Percentiles rank a stretch among this genome's conserved stretches.
Evolutionary conservation across 495 filamentous ascomycete species (phyloP).

Genomic region (Aspergillus leporis): DNA sequence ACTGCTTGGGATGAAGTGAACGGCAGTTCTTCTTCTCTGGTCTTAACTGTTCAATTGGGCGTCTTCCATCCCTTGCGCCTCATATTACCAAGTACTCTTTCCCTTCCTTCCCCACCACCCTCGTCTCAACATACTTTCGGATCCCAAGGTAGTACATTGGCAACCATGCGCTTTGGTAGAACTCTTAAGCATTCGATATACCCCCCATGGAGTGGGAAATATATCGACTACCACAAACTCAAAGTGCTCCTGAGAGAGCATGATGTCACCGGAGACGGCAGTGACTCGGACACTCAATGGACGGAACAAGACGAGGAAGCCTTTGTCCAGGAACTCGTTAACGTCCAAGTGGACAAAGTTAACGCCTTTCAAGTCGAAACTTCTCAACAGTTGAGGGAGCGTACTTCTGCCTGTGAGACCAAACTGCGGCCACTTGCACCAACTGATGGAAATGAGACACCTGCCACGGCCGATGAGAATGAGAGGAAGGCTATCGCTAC

Average conservation of each 20-base stretch:
- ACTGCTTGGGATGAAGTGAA: not conserved
- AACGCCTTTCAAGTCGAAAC: slow-evolving; percentile 82
- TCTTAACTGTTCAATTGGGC: not conserved
- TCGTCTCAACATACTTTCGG: slow-evolving; percentile 8
- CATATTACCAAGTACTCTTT: not conserved
- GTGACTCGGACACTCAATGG: slow-evolving; percentile 63
- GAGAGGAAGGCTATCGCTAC: slow-evolving; percentile 57
- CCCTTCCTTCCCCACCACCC: not conserved
- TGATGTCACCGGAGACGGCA: slow-evolving; percentile 49
- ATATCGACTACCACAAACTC: slow-evolving; percentile 93
- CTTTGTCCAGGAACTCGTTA: slow-evolving; percentile 93
- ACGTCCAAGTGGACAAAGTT: slow-evolving; percentile 93
- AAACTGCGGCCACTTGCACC: slow-evolving; percentile 50
- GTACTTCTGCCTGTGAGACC: slow-evolving; percentile 56
- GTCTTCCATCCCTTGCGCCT: not conserved
- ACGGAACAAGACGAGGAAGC: slow-evolving; percentile 92
- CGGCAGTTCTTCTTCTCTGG: not conserved
- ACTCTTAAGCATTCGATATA: slow-evolving; percentile 79
- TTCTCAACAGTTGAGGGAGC: slow-evolving; percentile 67
- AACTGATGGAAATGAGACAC: slow-evolving; percentile 27
- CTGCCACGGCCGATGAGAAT: slow-evolving; percentile 32
- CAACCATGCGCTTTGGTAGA: slow-evolving; percentile 84
- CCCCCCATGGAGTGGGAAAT: slow-evolving; percentile 85
- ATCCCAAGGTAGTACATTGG: not conserved
- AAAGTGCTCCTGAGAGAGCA: slow-evolving; percentile 81